Conservation (phyloP, 73 alveolate species). For the Tetrahymena elliotti region DNA sequence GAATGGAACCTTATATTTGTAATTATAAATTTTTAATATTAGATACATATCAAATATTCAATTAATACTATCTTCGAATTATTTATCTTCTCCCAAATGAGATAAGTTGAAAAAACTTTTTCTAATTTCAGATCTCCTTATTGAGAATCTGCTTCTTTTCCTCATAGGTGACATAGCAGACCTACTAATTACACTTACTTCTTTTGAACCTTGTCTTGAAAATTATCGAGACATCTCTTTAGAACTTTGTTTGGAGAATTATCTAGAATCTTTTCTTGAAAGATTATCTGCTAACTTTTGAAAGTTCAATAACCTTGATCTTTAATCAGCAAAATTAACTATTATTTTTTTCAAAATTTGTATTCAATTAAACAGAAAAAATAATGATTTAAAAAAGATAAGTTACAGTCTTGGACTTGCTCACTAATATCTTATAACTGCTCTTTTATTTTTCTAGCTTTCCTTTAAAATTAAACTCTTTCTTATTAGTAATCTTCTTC, state of each 20-base stretch:
- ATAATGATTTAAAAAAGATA: not conserved
- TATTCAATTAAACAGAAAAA: not conserved
- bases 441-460: not conserved
- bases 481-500: not conserved
- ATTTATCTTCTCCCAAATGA: not conserved
- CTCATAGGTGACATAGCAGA: not conserved
- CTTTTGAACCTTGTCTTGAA: not conserved
- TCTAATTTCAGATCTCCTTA: not conserved
- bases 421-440: not conserved
- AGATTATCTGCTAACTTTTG: not conserved
- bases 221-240: too few relatives aligned
- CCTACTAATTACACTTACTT: not conserved
- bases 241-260: not conserved
- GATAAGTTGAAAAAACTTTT: not conserved
- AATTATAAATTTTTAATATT: too few relatives aligned
- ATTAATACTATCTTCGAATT: not conserved
- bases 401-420: not conserved
- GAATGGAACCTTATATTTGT: not conserved
- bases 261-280: not conserved
- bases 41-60: too few relatives aligned
- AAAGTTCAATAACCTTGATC: not conserved
- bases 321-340: not conserved
- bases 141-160: not conserved
- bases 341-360: not conserved
- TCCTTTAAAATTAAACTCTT: not conserved